Evolutionary conservation across 345 rosid species (phyloP).

Genomic region (Euphorbia pulcherrima): DNA sequence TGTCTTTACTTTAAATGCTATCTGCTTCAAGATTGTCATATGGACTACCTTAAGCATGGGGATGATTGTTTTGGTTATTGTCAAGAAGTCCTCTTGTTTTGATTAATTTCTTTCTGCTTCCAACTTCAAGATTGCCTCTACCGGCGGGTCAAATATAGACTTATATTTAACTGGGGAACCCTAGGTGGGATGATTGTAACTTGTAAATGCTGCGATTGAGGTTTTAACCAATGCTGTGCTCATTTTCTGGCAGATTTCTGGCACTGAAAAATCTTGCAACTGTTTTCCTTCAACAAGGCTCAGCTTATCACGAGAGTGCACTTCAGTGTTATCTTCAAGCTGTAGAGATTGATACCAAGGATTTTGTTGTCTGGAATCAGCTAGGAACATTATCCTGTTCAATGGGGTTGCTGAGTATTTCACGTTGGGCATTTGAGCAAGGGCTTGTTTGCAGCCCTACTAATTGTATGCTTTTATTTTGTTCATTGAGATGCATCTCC

Average conservation of each 20-base stretch:
- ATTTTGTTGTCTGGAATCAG: slow-evolving; percentile 97
- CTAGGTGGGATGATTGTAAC: not conserved
- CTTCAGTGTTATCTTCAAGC: slow-evolving; percentile 94
- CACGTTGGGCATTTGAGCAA: slow-evolving; percentile 99
- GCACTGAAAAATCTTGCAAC: slow-evolving; percentile 87
- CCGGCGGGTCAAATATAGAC: not conserved
- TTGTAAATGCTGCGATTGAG: not conserved
- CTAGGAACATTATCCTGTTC: slow-evolving; percentile 95
- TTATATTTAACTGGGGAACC: not conserved
- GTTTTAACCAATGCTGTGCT: not conserved
- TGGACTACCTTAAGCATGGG: not conserved
- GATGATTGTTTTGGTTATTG: not conserved
- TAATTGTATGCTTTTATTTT: slow-evolving; percentile 57
- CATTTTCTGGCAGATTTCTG: slow-evolving; percentile 62
- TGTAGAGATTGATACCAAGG: slow-evolving; percentile 89
- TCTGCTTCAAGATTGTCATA: not conserved
- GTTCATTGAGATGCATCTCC: not conserved
- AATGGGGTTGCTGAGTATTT: slow-evolving; percentile 80
- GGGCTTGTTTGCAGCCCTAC: slow-evolving; percentile 97
- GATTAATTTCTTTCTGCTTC: not conserved
- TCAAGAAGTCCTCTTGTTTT: not conserved
- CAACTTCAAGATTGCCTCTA: not conserved
- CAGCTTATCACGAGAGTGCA: slow-evolving; percentile 75
- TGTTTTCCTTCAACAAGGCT: slow-evolving; percentile 86
- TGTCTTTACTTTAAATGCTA: too few relatives aligned